Percentiles rank a stretch among this genome's conserved stretches.
Evolutionary conservation across 257 asterid genomes (phyloP).

Genomic region (Paraleonurus japonicus): DNA sequence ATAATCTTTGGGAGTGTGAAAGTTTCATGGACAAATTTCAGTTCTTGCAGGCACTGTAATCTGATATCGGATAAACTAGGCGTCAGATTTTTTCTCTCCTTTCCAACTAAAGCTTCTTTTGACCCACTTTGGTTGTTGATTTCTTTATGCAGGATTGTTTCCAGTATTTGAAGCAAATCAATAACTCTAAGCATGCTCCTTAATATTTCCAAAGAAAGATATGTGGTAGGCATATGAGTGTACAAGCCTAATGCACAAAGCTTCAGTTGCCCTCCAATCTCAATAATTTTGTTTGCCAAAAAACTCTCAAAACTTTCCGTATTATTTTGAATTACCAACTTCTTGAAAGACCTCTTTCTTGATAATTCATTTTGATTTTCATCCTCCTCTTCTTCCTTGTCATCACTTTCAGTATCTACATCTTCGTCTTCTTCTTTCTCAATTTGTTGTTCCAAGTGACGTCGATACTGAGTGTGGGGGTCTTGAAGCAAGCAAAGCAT

Average conservation of each 20-base stretch:
- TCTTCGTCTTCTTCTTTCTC: slow-evolving; percentile 14
- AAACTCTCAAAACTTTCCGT: slow-evolving; percentile 52
- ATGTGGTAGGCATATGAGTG: slow-evolving; percentile 63
- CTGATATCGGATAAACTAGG: slow-evolving; percentile 22
- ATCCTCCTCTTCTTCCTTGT: not conserved
- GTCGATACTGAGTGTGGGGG: slow-evolving; percentile 38
- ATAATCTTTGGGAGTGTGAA: slow-evolving; percentile 30
- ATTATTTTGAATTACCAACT: slow-evolving; percentile 32
- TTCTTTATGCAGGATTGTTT: not conserved
- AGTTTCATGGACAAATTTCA: slow-evolving; percentile 33
- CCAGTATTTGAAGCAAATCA: slow-evolving; percentile 3
- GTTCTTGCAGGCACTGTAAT: slow-evolving; percentile 32
- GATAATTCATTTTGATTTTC: too few relatives aligned
- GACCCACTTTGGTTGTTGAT: slow-evolving; percentile 23
- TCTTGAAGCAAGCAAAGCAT: slow-evolving; percentile 49
- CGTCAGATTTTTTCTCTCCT: not conserved
- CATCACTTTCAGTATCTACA: slow-evolving; percentile 16
- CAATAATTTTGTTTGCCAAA: slow-evolving; percentile 29
- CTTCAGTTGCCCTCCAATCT: slow-evolving; percentile 15
- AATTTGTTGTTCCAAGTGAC: slow-evolving; percentile 29
- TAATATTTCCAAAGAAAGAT: slow-evolving; percentile 32
- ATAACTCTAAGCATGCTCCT: slow-evolving; percentile 34
- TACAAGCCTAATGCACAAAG: slow-evolving; percentile 40
- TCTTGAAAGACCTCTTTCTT: slow-evolving; percentile 29
- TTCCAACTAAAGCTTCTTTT: slow-evolving; percentile 29